Conservation (phyloP, 2,329 filamentous ascomycete species). For the Calonectria ilicicola region DNA sequence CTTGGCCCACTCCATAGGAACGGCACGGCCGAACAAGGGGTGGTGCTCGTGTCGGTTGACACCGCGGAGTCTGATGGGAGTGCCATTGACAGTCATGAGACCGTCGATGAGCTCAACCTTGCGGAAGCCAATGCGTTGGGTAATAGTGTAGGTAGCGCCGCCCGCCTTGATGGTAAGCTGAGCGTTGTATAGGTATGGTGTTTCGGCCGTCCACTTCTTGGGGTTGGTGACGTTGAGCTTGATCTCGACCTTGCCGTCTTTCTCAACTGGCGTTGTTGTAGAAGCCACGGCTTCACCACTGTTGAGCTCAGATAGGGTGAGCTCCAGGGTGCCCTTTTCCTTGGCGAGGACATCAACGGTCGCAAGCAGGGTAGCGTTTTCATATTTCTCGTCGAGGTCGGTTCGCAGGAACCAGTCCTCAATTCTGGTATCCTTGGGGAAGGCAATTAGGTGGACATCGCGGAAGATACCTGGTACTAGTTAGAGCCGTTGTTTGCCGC, state of each 20-base stretch:
- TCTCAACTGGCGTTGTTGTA: constrained; percentile 40
- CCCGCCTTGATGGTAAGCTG: constrained; percentile 64
- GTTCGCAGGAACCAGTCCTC: constrained; percentile 70
- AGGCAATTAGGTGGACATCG: constrained; percentile 72
- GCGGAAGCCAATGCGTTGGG: constrained; percentile 72
- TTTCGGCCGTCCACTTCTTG: constrained; percentile 76
- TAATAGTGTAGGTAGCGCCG: constrained; percentile 54
- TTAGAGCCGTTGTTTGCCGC: constrained; percentile 53
- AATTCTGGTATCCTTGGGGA: constrained; percentile 65
- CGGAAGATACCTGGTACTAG: constrained; percentile 70
- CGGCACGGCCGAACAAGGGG: constrained; percentile 70
- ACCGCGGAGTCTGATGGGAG: constrained; percentile 70
- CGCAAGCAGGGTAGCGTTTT: constrained; percentile 58
- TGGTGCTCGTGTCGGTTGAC: constrained; percentile 77
- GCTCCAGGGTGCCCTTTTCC: constrained; percentile 50
- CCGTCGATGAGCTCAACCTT: constrained; percentile 73
- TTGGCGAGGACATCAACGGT: constrained; percentile 56
- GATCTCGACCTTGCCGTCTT: constrained; percentile 52
- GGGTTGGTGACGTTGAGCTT: constrained; percentile 63
- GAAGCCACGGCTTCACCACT: constrained; percentile 50
- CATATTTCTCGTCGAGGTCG: constrained; percentile 65
- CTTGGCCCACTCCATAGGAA: constrained; percentile 72
- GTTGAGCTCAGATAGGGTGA: constrained; percentile 57
- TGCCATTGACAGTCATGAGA: constrained; percentile 74
- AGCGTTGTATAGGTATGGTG: constrained; percentile 69